Percentiles rank a stretch among this genome's conserved stretches.
Conservation (phyloP, 176 grass and related monocot genomes). For the Ensete ventricosum region DNA sequence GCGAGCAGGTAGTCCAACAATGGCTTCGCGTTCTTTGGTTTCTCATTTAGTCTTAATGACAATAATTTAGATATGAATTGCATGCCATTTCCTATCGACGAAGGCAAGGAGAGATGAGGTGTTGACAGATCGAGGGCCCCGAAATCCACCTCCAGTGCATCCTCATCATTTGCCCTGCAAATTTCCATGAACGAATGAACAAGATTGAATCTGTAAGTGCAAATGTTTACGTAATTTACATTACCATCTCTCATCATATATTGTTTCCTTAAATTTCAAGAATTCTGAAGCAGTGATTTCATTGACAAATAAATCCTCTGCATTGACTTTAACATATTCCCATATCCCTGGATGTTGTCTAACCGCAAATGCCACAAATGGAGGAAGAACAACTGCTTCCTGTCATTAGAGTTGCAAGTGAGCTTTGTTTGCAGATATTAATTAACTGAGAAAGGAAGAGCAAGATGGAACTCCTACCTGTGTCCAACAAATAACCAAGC, state of each 20-base stretch:
- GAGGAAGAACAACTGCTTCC: constrained; percentile 91
- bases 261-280: constrained; percentile 76
- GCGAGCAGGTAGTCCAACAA: constrained; percentile 74
- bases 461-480: constrained; percentile 32
- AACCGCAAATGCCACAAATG: constrained; percentile 61
- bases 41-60: constrained; percentile 52
- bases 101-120: constrained; percentile 58
- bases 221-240: background rate
- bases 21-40: constrained; percentile 64
- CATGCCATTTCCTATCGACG: constrained; percentile 79
- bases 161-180: constrained; percentile 81
- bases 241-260: constrained; percentile 84
- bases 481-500: constrained; percentile 72
- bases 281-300: constrained; percentile 73
- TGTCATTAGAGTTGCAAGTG: constrained; percentile 15
- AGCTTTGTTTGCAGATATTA: background rate
- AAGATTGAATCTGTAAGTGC: background rate
- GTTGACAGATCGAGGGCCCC: constrained; percentile 66
- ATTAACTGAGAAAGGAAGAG: background rate
- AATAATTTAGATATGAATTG: constrained; percentile 72
- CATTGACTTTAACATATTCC: constrained; percentile 79
- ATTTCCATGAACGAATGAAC: background rate
- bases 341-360: constrained; percentile 77
- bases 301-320: constrained; percentile 59
- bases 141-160: constrained; percentile 88